phyloP scores from a whole-genome alignment of 495 filamentous ascomycete genomes.

The Parmelia sp. region DNA sequence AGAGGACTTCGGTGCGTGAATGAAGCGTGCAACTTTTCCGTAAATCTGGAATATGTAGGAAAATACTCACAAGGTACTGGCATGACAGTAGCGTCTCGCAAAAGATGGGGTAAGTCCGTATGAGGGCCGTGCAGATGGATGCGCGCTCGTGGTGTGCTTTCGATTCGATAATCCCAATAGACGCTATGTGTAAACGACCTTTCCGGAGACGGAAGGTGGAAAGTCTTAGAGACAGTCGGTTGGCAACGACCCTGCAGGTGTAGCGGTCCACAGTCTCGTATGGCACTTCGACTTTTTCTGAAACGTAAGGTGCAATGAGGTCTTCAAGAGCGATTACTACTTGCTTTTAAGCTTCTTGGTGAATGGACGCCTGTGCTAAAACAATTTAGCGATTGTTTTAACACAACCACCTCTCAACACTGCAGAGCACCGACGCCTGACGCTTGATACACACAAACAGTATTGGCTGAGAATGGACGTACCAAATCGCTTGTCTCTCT shows the following conservation, averaged over 20 bases:
- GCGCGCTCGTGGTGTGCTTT: conserved; percentile 3
- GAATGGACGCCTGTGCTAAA: not conserved
- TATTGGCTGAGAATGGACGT: not conserved
- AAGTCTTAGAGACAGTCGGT: not conserved
- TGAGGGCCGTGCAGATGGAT: not conserved
- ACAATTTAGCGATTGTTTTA: not conserved
- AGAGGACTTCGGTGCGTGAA: not conserved
- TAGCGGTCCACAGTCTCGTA: not conserved
- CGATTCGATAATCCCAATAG: not conserved
- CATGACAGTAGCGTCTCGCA: conserved; percentile 22
- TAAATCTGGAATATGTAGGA: conserved; percentile 3
- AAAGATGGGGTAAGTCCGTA: conserved; percentile 3
- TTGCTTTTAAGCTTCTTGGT: not conserved
- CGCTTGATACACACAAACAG: not conserved
- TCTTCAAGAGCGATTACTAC: not conserved
- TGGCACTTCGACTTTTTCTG: not conserved
- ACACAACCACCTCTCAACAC: not conserved
- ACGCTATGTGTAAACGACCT: not conserved
- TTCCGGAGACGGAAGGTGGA: not conserved
- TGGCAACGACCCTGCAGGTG: not conserved
- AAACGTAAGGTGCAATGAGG: not conserved
- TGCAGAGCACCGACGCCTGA: not conserved
- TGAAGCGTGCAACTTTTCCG: not conserved
- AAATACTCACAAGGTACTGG: conserved; percentile 26
- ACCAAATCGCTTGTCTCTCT: conserved; percentile 7